A percentile compares a stretch with the other conserved stretches of the same genome.
Evolutionary conservation across 805 yeast species (phyloP).

Genomic region (Brettanomyces custersianus): DNA sequence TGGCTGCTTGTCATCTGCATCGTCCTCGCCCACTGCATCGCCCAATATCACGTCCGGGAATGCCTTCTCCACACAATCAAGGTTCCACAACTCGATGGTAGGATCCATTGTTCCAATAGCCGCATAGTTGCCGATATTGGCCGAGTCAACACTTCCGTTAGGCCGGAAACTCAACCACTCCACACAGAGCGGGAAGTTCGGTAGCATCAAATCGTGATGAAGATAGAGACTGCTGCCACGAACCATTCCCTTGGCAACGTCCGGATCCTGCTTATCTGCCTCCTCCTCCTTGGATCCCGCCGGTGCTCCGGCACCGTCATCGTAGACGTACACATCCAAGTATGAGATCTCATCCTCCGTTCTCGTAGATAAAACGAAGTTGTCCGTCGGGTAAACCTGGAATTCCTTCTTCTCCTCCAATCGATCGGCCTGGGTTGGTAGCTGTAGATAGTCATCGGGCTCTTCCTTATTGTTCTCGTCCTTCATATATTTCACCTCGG

Average conservation of each 20-base stretch:
- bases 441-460: slow-evolving; percentile 53
- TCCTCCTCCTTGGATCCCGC: slow-evolving; percentile 57
- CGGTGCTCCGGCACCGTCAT: slow-evolving; percentile 86
- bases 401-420: slow-evolving; percentile 76
- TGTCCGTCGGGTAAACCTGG: slow-evolving; percentile 85
- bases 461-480: slow-evolving; percentile 27
- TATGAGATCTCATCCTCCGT: slow-evolving; percentile 94
- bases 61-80: slow-evolving; percentile 86
- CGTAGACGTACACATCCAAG: slow-evolving; percentile 89
- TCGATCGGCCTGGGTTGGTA: slow-evolving; percentile 54
- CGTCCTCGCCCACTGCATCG: slow-evolving; percentile 48
- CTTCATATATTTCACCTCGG: slow-evolving; percentile 49
- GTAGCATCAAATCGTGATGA: slow-evolving; percentile 95
- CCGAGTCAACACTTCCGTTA: slow-evolving; percentile 31
- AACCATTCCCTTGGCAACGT: slow-evolving; percentile 61
- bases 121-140: slow-evolving; percentile 75
- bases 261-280: slow-evolving; percentile 56
- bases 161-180: slow-evolving; percentile 88
- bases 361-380: slow-evolving; percentile 80
- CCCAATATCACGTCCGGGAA: slow-evolving; percentile 93
- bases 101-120: slow-evolving; percentile 98
- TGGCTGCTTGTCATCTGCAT: slow-evolving; percentile 35
- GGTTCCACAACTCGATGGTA: slow-evolving; percentile 93
- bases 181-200: slow-evolving; percentile 92
- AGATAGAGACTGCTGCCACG: slow-evolving; percentile 77